Evolutionary conservation across 306 rosid genomes (phyloP).

Genomic region (Pueraria montana): DNA sequence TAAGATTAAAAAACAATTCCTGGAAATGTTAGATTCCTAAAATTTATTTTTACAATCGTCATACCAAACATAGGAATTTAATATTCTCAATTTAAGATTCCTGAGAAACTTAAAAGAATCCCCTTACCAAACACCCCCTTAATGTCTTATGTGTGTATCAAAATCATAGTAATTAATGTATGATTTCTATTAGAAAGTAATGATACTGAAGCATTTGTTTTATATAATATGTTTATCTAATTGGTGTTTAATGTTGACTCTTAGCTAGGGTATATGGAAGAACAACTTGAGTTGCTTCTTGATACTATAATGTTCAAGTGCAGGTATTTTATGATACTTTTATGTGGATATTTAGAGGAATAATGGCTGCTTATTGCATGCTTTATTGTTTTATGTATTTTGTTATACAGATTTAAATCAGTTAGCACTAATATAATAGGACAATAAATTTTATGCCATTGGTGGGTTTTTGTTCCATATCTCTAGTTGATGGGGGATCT

Average conservation of each 20-base stretch:
- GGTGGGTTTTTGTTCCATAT: not conserved
- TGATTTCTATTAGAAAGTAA: not conserved
- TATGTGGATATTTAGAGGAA: constrained; percentile 9
- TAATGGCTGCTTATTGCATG: not conserved
- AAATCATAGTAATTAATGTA: constrained; percentile 15
- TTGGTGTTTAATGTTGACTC: constrained; percentile 36
- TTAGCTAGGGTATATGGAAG: constrained; percentile 86
- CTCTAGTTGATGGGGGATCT: too few species aligned
- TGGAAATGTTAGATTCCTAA: not conserved
- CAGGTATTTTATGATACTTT: constrained; percentile 63
- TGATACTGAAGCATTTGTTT: constrained; percentile 5
- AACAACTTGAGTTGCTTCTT: constrained; percentile 79
- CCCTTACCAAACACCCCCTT: not conserved
- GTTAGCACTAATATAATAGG: not conserved
- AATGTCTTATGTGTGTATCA: not conserved
- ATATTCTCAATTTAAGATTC: not conserved
- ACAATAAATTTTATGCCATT: not conserved
- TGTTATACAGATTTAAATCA: not conserved
- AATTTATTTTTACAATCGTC: not conserved
- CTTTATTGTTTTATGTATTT: not conserved
- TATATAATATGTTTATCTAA: constrained; percentile 26
- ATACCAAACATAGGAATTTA: not conserved
- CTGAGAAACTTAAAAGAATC: not conserved
- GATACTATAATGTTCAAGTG: constrained; percentile 64
- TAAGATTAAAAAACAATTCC: not conserved